Evolutionary conservation across 352 stramenopile species (phyloP), one percentile per base, ranked within the genome.

Genomic region (Globisporangium cederbergense): DNA sequence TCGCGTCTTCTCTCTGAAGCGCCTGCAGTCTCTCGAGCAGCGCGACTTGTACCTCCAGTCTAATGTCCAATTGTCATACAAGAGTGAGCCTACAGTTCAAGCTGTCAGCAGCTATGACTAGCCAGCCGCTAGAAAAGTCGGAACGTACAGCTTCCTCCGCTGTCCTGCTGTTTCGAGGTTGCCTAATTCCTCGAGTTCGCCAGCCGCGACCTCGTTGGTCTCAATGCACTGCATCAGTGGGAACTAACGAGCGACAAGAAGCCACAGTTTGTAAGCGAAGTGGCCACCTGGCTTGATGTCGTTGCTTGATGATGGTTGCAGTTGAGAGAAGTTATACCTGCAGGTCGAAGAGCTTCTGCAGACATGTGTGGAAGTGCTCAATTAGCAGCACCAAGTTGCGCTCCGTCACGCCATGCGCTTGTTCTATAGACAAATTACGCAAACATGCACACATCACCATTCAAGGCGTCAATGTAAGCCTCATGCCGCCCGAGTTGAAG

Each of bases 201-300:
- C 49, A 0, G 60, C 46, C 32, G 34, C 65, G 13, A 38, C 18
- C 28, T 50, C 42, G 25, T 73, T 71, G 28, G 47, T 67, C 18
- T 77, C 73, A 5, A 75, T 69, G 28, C 65, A 65, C 49, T 71
- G 62, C 0, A 64, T 66, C 13, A 79, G 42, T 7, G 67, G 66
- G 50, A 64, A 79, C 72, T 79, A 56, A n/a, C 5, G 42, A 32
- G 3, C 32, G 30, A 4, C 30, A 34, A 42, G 7, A 58, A 25
- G 16, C 28, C 9, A 14, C 25, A 20, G 22, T 42, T 42, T 14
- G 11, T 42, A 16, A 42, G 36, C 36, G 3, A 16, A 16, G 0
- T 42, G 9, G 2, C 36, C 36, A 42, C 36, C 36, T 42, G 9
- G 9, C 11, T 42, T 4, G 9, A 11, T 42, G 36, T 11, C 36